Evolutionary conservation across 75 land plant genomes (phyloP), one percentile per base, ranked within the genome.

Genomic region (Azolla pinnata): DNA sequence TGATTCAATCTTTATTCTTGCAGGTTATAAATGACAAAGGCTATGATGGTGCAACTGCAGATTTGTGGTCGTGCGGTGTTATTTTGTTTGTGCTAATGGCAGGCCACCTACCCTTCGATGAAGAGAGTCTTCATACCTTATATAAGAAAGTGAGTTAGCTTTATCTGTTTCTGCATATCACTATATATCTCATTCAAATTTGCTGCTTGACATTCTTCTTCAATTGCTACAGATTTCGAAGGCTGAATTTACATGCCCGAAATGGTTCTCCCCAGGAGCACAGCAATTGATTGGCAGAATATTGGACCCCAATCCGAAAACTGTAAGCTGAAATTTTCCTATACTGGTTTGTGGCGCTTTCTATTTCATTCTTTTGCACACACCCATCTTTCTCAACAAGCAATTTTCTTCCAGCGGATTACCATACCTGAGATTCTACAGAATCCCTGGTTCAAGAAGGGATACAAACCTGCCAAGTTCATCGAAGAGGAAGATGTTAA

Each of bases 401-500:
- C n/a, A n/a, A n/a, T n/a, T n/a, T n/a, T 54, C n/a, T n/a, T n/a
- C n/a, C 77, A 93, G 98, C 72, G 96, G 1, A 89, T 93, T 33
- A 83, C 87, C 27, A 73, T 86, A 56, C 54, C 79, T 40, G 68
- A 89, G 58, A 85, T 93, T 4, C 56, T 81, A 19, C 63, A 89
- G 60, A 72, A 89, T 81, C 81, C 75, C 33, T 89, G 96, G 98
- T 93, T 93, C 67, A 83, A 71, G 72, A 86, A 81, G 69, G 90
- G 74, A 5, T 86, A 89, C 65, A 71, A 52, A 45, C 87, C 87
- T 44, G 74, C 90, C 46, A 46, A 65, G 54, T 89, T 88, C 65
- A 67, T 74, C 16, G 62, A 81, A 61, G 79, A 73, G 53, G 79
- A 73, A 9, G 79, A 72, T 62, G 75, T 85, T 24, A 83, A 38